These are phyloP conservation scores for Medicago arabica DNA, from an alignment of 306 rosid genomes.

Conservation along the genomic window DNA sequence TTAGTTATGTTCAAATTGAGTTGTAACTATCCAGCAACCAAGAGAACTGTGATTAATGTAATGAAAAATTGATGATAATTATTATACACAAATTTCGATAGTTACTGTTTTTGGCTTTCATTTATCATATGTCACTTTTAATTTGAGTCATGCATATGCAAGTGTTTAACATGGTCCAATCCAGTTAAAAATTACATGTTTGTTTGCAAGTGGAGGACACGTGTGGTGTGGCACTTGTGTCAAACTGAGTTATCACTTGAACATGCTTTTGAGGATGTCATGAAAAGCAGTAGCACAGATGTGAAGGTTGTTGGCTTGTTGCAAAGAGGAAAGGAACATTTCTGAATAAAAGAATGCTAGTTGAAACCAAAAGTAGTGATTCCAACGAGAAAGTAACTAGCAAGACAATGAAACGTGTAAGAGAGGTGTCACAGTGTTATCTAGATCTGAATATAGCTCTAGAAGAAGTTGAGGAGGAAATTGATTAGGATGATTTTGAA, in stretches of 20 bases:
- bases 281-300: slow-evolving; percentile 44
- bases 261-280: slow-evolving; percentile 44
- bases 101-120: too few species aligned
- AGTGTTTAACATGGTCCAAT: too few species aligned
- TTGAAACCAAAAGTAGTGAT: slow-evolving; percentile 46
- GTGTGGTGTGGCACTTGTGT: neutral
- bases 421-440: slow-evolving; percentile 57
- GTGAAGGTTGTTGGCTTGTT: slow-evolving; percentile 55
- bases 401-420: slow-evolving; percentile 48
- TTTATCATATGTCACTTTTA: too few species aligned
- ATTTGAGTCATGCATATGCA: too few species aligned
- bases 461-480: slow-evolving; percentile 62
- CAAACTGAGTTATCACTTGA: slow-evolving; percentile 62
- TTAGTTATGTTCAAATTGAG: too few species aligned
- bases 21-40: too few species aligned
- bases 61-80: too few species aligned
- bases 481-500: slow-evolving; percentile 43
- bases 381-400: slow-evolving; percentile 46
- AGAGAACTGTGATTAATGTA: too few species aligned
- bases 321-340: slow-evolving; percentile 44
- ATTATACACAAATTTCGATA: too few species aligned
- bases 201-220: too few species aligned
- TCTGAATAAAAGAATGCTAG: slow-evolving; percentile 66
- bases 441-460: slow-evolving; percentile 86
- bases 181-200: too few species aligned